Evolutionary conservation across 306 rosid species (phyloP), one percentile per base, ranked within the genome.

Genomic region (Citrullus amarus): DNA sequence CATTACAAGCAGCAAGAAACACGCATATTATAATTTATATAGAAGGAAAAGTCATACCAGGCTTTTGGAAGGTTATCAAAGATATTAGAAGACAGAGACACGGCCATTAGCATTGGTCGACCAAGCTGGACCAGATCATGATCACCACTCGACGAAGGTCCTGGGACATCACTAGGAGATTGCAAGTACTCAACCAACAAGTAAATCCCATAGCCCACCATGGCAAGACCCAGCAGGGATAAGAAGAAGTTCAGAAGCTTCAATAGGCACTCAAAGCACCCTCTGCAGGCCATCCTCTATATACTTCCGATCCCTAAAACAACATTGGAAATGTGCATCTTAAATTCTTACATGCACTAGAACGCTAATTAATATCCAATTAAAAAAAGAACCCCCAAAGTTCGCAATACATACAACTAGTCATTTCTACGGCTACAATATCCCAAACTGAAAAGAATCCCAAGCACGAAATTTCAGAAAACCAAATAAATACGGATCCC

Each of bases 141-240:
- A 78, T 86, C 88, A 63, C 83, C 87, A 3, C 88, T 87, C 74
- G 58, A 79, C 2, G 87, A 84, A 61, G 58, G 38, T 1, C 51
- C 39, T 5, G 56, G 82, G 1, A 80, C 41, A 8, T 81, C 70
- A 79, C 81, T 87, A 0, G 87, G 30, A 74, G 84, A 84, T 82
- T 80, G 86, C 66, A 54, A 16, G 84, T 82, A 92, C 76, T 70
- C 85, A 62, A 95, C 90, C 59, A 92, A 83, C 87, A 95, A 85
- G 88, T 92, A 95, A 86, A 95, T 88, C 78, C 99, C 99, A 83
- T 86, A 95, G 36, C 92, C 99, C 82, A 95, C 92, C 67, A 90
- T 87, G 71, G 97, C 91, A 80, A 95, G 88, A 87, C 97, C 97
- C 85, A 82, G 80, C 59, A 95, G 79, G 70, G 90, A 89, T 79